Evolutionary conservation across 352 stramenopile genomes (phyloP).

Genomic region (Phytophthora hibernalis): DNA sequence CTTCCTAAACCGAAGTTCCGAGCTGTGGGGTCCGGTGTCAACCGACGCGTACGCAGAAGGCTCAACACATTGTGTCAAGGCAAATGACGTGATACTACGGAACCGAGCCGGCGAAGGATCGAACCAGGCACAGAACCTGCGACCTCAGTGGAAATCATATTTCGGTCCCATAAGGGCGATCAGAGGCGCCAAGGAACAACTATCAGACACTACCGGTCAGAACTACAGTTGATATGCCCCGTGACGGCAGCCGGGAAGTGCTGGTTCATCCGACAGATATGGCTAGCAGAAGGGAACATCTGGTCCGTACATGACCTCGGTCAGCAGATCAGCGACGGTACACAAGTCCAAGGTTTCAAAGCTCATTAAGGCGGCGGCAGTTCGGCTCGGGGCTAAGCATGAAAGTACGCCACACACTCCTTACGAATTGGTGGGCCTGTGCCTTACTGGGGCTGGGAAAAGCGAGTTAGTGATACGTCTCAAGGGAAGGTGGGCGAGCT

Average conservation of each 20-base stretch:
- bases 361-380: conserved; percentile 26
- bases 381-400: not conserved
- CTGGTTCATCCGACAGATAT: not conserved
- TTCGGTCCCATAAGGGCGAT: conserved; percentile 16
- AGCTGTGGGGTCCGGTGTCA: conserved; percentile 21
- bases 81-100: not conserved
- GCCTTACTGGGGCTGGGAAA: conserved; percentile 32
- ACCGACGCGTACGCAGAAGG: not conserved
- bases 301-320: conserved; percentile 4
- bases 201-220: conserved; percentile 24
- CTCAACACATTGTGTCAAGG: conserved; percentile 7
- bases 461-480: conserved; percentile 36
- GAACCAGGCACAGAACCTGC: not conserved
- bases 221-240: conserved; percentile 11
- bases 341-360: conserved; percentile 14
- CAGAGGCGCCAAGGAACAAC: conserved; percentile 6
- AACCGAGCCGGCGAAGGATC: not conserved
- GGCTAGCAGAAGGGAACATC: not conserved
- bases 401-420: conserved; percentile 16
- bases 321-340: not conserved
- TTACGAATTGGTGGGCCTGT: conserved; percentile 30
- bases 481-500: conserved; percentile 35
- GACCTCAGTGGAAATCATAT: conserved; percentile 13
- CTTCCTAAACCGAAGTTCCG: conserved; percentile 37
- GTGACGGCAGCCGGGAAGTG: conserved; percentile 13